Percentiles rank a stretch among this genome's conserved stretches.
Evolutionary conservation across 768 basidiomycete genomes (phyloP).

Genomic region (Grammothele lineata): DNA sequence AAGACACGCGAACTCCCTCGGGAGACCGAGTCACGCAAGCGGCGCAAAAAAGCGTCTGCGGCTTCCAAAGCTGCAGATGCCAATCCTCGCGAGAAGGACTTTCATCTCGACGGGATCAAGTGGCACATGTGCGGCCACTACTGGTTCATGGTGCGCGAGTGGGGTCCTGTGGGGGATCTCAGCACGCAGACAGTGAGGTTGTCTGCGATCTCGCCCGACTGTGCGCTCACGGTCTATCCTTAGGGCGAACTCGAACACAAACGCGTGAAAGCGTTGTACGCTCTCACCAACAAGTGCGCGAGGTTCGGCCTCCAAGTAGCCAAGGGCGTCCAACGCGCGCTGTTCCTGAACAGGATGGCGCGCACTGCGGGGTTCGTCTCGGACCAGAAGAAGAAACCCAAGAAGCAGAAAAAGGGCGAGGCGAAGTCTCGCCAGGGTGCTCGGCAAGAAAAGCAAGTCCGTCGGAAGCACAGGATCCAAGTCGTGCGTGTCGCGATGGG

Average conservation of each 20-base stretch:
- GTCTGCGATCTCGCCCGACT: not conserved
- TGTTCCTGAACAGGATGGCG: not conserved
- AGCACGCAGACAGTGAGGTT: slow-evolving; percentile 23
- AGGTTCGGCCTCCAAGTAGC: slow-evolving; percentile 29
- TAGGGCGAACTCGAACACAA: slow-evolving; percentile 38
- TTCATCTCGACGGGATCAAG: slow-evolving; percentile 25
- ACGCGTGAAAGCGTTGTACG: slow-evolving; percentile 33
- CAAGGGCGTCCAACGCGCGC: not conserved
- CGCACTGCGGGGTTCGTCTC: too few species aligned
- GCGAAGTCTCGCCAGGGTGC: too few species aligned
- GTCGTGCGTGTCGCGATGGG: too few species aligned
- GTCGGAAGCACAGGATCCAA: too few species aligned
- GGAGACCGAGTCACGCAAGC: slow-evolving; percentile 25
- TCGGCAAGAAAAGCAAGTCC: too few species aligned
- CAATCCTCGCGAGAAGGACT: not conserved
- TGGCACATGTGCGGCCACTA: slow-evolving; percentile 23
- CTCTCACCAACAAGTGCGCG: slow-evolving; percentile 30
- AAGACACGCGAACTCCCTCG: slow-evolving; percentile 32
- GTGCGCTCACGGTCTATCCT: not conserved
- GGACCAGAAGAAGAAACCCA: too few species aligned
- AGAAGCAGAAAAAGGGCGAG: too few species aligned
- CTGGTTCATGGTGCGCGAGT: not conserved
- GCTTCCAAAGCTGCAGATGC: not conserved
- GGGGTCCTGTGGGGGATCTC: slow-evolving; percentile 22
- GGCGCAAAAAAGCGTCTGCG: too few species aligned